A percentile compares a stretch with the other conserved stretches of the same genome.
phyloP scores from a whole-genome alignment of 441 rosid genomes.

The Aleurites moluccanus region DNA sequence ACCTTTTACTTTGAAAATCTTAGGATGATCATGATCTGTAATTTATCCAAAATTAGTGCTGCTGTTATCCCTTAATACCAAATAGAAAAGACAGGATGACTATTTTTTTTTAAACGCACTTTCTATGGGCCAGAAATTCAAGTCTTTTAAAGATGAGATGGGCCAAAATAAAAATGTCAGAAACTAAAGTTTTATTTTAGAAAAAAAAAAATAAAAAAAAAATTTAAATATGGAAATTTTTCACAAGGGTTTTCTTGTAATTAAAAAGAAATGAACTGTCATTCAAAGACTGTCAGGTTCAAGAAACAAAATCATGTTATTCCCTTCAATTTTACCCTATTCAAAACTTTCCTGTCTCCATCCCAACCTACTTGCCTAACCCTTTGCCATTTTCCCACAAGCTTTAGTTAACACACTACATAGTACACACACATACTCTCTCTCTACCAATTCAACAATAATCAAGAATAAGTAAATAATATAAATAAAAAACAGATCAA shows the following conservation, averaged over 20 bases:
- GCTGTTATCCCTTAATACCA: neutral
- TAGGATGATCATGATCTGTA: neutral
- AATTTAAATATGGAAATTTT: neutral
- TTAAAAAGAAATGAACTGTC: conserved; percentile 27
- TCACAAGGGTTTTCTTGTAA: conserved; percentile 24
- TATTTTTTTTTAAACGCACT: neutral
- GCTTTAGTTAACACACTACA: neutral
- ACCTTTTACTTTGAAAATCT: too few species aligned
- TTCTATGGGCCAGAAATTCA: conserved; percentile 1
- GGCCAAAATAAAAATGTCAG: conserved; percentile 18
- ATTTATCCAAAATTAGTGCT: neutral
- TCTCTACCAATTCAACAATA: neutral
- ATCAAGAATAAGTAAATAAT: neutral
- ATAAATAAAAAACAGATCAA: neutral
- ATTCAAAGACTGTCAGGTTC: conserved; percentile 20
- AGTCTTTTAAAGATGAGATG: conserved; percentile 5
- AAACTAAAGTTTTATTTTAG: neutral
- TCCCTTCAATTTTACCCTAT: conserved; percentile 23
- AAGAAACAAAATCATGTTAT: conserved; percentile 25
- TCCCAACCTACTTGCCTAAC: conserved; percentile 25
- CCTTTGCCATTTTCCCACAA: conserved; percentile 11
- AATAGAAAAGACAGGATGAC: neutral
- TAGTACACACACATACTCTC: too few species aligned
- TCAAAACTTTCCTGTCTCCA: conserved; percentile 22
- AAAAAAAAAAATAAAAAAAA: neutral